These are phyloP conservation scores for Trichoderma asperellum DNA, from an alignment of 2,329 filamentous ascomycete species.

Conservation along the genomic window DNA sequence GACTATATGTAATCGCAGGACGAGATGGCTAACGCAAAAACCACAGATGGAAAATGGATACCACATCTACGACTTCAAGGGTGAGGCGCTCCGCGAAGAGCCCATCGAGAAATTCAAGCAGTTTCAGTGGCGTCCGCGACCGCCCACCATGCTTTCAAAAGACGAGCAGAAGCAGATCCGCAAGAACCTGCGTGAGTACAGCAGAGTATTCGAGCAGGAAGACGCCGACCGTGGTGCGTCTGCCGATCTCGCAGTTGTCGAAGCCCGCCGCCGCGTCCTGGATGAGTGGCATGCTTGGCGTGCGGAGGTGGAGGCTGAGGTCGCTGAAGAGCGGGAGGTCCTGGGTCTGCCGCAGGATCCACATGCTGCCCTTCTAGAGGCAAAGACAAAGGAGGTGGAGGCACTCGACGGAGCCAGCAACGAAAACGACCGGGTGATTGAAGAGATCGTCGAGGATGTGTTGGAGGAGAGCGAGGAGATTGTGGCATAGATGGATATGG, in stretches of 20 bases:
- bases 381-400: slow-evolving; percentile 57
- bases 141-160: slow-evolving; percentile 86
- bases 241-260: slow-evolving; percentile 91
- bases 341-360: slow-evolving; percentile 69
- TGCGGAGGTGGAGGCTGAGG: slow-evolving; percentile 70
- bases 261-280: slow-evolving; percentile 78
- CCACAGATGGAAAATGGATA: slow-evolving; percentile 97
- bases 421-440: slow-evolving; percentile 77
- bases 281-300: slow-evolving; percentile 91
- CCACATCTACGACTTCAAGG: slow-evolving; percentile 96
- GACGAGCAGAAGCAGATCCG: slow-evolving; percentile 97
- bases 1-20: not conserved
- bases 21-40: not conserved
- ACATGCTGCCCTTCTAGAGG: slow-evolving; percentile 63
- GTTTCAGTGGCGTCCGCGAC: slow-evolving; percentile 90
- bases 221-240: slow-evolving; percentile 92
- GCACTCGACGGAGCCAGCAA: slow-evolving; percentile 50
- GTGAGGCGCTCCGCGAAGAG: slow-evolving; percentile 85
- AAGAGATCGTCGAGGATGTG: slow-evolving; percentile 86
- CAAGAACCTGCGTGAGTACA: slow-evolving; percentile 98
- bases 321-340: slow-evolving; percentile 70
- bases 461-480: slow-evolving; percentile 84
- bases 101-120: slow-evolving; percentile 98
- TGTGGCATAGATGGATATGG: slow-evolving; percentile 42
- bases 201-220: slow-evolving; percentile 90